phyloP scores from a whole-genome alignment of 139 green algal species.

The Chlorella ohadii region DNA sequence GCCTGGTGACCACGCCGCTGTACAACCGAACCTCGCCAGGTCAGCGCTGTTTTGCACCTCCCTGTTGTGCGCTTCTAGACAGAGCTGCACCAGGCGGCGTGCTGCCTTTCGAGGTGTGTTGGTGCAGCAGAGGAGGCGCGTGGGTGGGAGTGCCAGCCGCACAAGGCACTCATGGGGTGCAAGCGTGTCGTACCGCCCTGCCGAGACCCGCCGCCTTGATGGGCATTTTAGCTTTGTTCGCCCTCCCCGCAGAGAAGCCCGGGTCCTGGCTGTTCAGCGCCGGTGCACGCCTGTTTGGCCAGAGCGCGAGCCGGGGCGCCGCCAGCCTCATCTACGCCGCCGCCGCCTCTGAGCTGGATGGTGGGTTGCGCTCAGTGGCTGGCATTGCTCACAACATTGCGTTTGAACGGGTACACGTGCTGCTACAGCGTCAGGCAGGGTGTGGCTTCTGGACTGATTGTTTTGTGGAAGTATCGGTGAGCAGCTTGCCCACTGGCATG shows the following conservation, averaged over 20 bases:
- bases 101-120: too few relatives aligned
- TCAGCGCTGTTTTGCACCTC: not conserved
- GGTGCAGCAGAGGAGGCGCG: too few relatives aligned
- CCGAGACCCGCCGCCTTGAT: too few relatives aligned
- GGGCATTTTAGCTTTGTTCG: too few relatives aligned
- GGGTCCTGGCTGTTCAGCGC: not conserved
- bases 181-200: too few relatives aligned
- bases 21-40: not conserved
- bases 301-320: not conserved
- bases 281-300: constrained; percentile 9
- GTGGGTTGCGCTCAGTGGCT: not conserved
- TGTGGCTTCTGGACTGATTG: not conserved
- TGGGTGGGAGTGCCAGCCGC: too few relatives aligned
- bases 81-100: too few relatives aligned
- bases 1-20: not conserved
- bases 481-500: too few relatives aligned
- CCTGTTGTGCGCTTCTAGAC: too few relatives aligned
- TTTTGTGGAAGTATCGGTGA: not conserved
- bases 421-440: not conserved
- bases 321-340: constrained; percentile 12
- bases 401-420: not conserved
- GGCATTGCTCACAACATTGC: not conserved
- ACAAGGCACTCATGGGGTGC: too few relatives aligned
- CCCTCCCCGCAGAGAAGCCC: not conserved
- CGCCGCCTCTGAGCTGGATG: constrained; percentile 9